Conservation (phyloP, 441 rosid species). For the Erodium texanum region DNA sequence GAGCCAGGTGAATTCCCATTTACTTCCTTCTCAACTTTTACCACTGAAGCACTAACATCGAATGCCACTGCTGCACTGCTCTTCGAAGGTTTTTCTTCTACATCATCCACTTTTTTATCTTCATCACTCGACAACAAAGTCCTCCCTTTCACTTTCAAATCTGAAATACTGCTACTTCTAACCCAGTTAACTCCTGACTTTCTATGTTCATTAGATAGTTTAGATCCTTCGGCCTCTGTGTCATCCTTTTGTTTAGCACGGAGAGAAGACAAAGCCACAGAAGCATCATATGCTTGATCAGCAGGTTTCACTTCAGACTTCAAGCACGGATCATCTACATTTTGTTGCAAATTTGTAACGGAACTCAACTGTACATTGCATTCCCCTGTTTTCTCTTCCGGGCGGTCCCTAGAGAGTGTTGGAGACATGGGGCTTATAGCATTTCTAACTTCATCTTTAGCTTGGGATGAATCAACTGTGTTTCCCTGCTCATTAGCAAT, state of each 20-base stretch:
- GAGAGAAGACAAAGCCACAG: not conserved
- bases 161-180: conserved; percentile 1
- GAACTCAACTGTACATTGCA: conserved; percentile 22
- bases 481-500: conserved; percentile 25
- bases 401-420: conserved; percentile 9
- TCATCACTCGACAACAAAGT: not conserved
- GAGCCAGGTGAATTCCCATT: not conserved
- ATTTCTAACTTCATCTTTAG: conserved; percentile 24
- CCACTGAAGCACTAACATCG: not conserved
- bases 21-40: conserved; percentile 7
- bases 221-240: conserved; percentile 5
- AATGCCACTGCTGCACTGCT: conserved; percentile 2
- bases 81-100: not conserved
- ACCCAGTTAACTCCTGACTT: conserved; percentile 25
- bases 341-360: conserved; percentile 24
- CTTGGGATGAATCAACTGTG: conserved; percentile 19
- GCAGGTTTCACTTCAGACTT: conserved; percentile 2
- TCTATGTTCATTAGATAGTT: conserved; percentile 30
- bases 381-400: conserved; percentile 26
- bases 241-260: conserved; percentile 1
- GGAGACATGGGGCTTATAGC: not conserved
- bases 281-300: conserved; percentile 6
- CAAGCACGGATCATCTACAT: conserved; percentile 21
- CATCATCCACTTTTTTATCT: not conserved
- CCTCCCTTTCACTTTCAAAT: conserved; percentile 5